phyloP scores from a whole-genome alignment of 352 stramenopile species.

The Blastocystis sp. region DNA sequence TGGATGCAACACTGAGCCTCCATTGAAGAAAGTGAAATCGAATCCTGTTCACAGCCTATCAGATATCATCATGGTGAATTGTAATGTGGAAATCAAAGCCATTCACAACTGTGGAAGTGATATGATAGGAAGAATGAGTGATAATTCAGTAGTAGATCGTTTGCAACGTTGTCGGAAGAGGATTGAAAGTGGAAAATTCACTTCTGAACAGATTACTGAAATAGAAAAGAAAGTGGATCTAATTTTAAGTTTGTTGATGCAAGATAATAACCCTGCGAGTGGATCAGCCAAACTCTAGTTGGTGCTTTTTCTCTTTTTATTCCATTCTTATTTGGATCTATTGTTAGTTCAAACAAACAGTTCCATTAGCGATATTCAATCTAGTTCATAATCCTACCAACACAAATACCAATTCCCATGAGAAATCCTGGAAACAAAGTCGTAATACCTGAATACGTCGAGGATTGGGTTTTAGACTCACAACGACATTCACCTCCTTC shows the following conservation, averaged over 20 bases:
- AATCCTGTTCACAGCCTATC: background rate
- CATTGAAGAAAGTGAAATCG: background rate
- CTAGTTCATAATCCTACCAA: background rate
- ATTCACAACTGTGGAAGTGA: background rate
- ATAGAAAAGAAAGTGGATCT: conserved; percentile 7
- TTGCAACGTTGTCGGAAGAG: background rate
- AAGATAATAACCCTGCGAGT: background rate
- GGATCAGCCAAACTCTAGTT: no score
- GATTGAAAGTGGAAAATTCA: background rate
- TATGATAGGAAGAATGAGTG: background rate
- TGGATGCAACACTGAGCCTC: background rate
- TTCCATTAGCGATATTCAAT: background rate
- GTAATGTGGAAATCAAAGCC: conserved; percentile 27
- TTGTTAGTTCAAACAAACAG: no score
- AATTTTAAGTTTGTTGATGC: background rate
- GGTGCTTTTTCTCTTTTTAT: no score
- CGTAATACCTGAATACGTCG: background rate
- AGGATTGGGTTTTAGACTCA: background rate
- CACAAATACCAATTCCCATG: background rate
- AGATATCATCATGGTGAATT: conserved; percentile 6
- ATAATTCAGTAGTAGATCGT: background rate
- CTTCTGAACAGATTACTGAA: background rate
- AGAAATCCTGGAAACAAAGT: conserved; percentile 1
- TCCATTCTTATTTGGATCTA: no score
- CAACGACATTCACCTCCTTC: conserved; percentile 12